Evolutionary conservation across 768 basidiomycete genomes (phyloP).

Genomic region (Hygrocybe punicea): DNA sequence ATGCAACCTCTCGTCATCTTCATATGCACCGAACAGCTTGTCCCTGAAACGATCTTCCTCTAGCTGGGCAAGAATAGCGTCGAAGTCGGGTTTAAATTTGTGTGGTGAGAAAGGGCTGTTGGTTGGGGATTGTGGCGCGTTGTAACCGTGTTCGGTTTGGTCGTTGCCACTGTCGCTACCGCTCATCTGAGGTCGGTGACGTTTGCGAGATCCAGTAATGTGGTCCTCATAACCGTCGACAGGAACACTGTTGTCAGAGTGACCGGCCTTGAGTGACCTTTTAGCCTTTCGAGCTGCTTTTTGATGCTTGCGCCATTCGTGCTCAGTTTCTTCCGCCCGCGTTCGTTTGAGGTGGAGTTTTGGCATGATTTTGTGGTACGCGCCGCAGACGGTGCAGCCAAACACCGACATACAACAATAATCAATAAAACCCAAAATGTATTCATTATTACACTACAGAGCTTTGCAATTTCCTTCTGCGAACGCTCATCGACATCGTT

Average conservation of each 20-base stretch:
- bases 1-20: slow-evolving; percentile 68
- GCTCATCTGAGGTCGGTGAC: slow-evolving; percentile 25
- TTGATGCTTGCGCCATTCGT: slow-evolving; percentile 37
- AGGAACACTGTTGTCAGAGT: neutral
- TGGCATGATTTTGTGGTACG: slow-evolving; percentile 36
- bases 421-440: too few relatives aligned
- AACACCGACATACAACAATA: too few relatives aligned
- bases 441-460: too few relatives aligned
- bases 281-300: slow-evolving; percentile 25
- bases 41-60: slow-evolving; percentile 69
- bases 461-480: too few relatives aligned
- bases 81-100: slow-evolving; percentile 42
- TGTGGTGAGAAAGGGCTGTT: neutral
- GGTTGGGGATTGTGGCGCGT: slow-evolving; percentile 12
- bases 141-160: slow-evolving; percentile 19
- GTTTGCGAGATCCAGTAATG: slow-evolving; percentile 9
- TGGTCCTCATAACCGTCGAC: neutral
- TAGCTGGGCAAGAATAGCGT: slow-evolving; percentile 47
- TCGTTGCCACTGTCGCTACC: slow-evolving; percentile 14
- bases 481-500: slow-evolving; percentile 3
- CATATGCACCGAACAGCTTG: slow-evolving; percentile 69
- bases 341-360: slow-evolving; percentile 65
- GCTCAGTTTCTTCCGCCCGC: slow-evolving; percentile 54
- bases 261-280: slow-evolving; percentile 1
- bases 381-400: too few relatives aligned